Conservation (phyloP, 1,284 basidiomycete species). For the Tylopilus orsonianus region DNA sequence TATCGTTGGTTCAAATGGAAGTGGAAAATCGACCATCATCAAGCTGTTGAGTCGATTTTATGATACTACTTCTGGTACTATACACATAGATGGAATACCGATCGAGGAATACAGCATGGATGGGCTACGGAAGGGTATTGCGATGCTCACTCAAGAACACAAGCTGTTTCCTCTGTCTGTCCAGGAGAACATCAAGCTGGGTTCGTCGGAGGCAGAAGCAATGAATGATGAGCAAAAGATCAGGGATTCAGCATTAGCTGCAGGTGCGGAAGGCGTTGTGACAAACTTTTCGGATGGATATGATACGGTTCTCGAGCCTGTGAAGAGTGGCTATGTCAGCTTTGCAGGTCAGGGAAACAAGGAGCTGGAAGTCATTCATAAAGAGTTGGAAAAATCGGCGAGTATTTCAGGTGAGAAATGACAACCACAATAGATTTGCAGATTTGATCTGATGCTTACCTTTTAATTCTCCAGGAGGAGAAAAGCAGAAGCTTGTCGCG, state of each 20-base stretch:
- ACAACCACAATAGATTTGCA: neutral
- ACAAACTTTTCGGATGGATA: constrained; percentile 22
- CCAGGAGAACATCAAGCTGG: constrained; percentile 76
- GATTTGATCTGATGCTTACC: neutral
- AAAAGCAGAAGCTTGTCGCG: constrained; percentile 44
- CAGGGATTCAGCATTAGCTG: constrained; percentile 36
- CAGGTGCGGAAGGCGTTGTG: constrained; percentile 38
- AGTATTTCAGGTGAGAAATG: constrained; percentile 34
- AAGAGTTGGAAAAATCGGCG: constrained; percentile 35
- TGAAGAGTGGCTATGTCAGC: constrained; percentile 23
- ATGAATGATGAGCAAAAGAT: constrained; percentile 33
- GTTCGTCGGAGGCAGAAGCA: constrained; percentile 33
- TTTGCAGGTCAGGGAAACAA: constrained; percentile 34
- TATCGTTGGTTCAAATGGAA: too few relatives aligned
- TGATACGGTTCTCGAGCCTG: constrained; percentile 37
- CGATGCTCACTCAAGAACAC: constrained; percentile 83
- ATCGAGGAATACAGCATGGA: constrained; percentile 60
- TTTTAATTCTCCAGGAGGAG: constrained; percentile 33
- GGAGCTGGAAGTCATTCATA: constrained; percentile 35
- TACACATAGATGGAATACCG: constrained; percentile 55
- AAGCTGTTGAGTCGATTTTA: constrained; percentile 84
- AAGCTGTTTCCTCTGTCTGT: constrained; percentile 84
- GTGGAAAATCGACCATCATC: constrained; percentile 55
- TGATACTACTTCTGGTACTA: constrained; percentile 64
- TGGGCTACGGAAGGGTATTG: constrained; percentile 75